Evolutionary conservation across 1,139 yeast genomes (phyloP).

Genomic region (Pichia norvegensis): DNA sequence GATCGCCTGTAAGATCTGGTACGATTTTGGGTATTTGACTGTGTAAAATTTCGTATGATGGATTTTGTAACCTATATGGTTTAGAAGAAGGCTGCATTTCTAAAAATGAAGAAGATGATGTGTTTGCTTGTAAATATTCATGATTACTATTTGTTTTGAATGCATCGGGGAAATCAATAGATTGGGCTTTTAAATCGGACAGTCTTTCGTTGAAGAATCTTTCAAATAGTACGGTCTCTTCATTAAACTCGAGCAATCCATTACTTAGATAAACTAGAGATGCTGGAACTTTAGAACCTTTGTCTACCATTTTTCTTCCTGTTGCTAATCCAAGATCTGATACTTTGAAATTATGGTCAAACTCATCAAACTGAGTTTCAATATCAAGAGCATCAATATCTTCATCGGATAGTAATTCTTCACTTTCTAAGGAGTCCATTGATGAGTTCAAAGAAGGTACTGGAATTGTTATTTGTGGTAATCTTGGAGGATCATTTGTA

Average conservation of each 20-base stretch:
- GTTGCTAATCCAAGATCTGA: constrained; percentile 2
- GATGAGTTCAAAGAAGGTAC: not conserved
- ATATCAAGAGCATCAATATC: constrained; percentile 8
- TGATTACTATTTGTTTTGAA: not conserved
- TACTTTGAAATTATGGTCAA: not conserved
- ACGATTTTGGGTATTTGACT: constrained; percentile 11
- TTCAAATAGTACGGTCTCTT: constrained; percentile 28
- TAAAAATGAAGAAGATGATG: constrained; percentile 9
- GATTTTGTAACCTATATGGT: not conserved
- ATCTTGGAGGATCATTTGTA: constrained; percentile 14
- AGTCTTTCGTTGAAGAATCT: constrained; percentile 18
- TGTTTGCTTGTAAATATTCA: not conserved
- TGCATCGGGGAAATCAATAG: not conserved
- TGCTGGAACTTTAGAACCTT: constrained; percentile 1
- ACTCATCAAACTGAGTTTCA: constrained; percentile 6
- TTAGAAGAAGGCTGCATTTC: constrained; percentile 1
- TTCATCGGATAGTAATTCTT: constrained; percentile 1
- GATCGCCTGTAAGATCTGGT: constrained; percentile 10
- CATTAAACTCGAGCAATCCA: constrained; percentile 20
- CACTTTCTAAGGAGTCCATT: constrained; percentile 10
- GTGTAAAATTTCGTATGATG: constrained; percentile 4
- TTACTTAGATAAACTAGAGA: constrained; percentile 10
- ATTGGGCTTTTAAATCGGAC: not conserved
- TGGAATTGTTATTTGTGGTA: constrained; percentile 9
- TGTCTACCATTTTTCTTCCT: constrained; percentile 4